Evolutionary conservation across 169 alveolate species (phyloP).

Genomic region (Perkinsus olseni): DNA sequence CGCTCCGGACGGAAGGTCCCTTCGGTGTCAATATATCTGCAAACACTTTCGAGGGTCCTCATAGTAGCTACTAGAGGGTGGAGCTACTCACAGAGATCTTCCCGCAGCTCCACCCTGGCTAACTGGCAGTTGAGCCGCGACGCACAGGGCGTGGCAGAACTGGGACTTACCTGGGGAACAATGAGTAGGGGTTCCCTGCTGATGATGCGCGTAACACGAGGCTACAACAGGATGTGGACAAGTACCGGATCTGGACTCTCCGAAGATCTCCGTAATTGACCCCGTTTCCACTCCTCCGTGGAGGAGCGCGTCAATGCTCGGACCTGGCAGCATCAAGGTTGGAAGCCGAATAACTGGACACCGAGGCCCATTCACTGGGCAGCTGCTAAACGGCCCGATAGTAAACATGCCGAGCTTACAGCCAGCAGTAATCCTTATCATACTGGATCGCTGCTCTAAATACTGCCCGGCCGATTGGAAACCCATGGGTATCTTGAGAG

Average conservation of each 20-base stretch:
- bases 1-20: conserved; percentile 97
- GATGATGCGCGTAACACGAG: too few species aligned
- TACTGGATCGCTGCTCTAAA: neutral
- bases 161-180: conserved; percentile 79
- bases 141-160: conserved; percentile 74
- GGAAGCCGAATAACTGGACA: neutral
- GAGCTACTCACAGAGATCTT: conserved; percentile 72
- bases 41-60: too few species aligned
- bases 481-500: neutral
- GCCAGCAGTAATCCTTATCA: neutral
- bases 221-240: too few species aligned
- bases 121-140: conserved; percentile 69
- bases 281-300: conserved; percentile 95
- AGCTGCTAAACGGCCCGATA: too few species aligned
- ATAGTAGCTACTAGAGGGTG: neutral
- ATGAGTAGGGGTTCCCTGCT: neutral
- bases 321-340: neutral
- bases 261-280: conserved; percentile 86
- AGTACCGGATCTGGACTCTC: conserved; percentile 73
- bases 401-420: neutral
- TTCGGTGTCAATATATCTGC: conserved; percentile 82
- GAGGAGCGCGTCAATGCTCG: conserved; percentile 63
- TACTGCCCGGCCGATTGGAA: neutral
- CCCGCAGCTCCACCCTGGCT: conserved; percentile 92
- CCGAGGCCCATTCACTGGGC: too few species aligned